Conservation (phyloP, 345 rosid genomes). For the Citrus sinensis region DNA sequence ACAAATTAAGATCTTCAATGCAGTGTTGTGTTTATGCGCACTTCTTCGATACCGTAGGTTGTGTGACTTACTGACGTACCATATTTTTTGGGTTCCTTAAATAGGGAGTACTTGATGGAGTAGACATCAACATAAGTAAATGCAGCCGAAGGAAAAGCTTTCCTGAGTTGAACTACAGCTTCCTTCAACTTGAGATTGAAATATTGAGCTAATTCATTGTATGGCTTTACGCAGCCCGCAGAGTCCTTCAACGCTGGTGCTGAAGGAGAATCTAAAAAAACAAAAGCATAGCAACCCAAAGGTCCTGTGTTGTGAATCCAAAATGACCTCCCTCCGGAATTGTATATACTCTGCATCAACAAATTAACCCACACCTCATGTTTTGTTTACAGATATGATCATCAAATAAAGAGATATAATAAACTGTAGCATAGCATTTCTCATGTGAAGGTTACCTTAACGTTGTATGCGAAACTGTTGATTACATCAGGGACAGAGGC, state of each 20-base stretch:
- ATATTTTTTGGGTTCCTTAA: conserved; percentile 30
- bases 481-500: conserved; percentile 41
- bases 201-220: conserved; percentile 44
- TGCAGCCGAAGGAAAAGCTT: conserved; percentile 30
- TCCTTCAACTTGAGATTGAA: conserved; percentile 41
- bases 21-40: too few relatives aligned
- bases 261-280: conserved; percentile 22
- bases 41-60: too few relatives aligned
- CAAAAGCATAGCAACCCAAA: conserved; percentile 52
- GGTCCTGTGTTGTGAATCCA: conserved; percentile 84
- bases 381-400: too few relatives aligned
- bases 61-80: conserved; percentile 25
- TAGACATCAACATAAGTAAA: conserved; percentile 52
- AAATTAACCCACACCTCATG: not conserved
- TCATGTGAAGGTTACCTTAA: too few relatives aligned
- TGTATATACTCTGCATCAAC: conserved; percentile 35
- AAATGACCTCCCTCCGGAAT: conserved; percentile 44
- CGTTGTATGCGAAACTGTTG: not conserved
- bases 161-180: conserved; percentile 30
- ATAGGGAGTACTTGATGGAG: conserved; percentile 47
- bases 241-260: conserved; percentile 19
- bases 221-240: conserved; percentile 46
- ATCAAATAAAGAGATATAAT: too few relatives aligned
- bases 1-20: too few relatives aligned
- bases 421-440: too few relatives aligned